Evolutionary conservation across 345 rosid species (phyloP).

Genomic region (Populus pruinosa): DNA sequence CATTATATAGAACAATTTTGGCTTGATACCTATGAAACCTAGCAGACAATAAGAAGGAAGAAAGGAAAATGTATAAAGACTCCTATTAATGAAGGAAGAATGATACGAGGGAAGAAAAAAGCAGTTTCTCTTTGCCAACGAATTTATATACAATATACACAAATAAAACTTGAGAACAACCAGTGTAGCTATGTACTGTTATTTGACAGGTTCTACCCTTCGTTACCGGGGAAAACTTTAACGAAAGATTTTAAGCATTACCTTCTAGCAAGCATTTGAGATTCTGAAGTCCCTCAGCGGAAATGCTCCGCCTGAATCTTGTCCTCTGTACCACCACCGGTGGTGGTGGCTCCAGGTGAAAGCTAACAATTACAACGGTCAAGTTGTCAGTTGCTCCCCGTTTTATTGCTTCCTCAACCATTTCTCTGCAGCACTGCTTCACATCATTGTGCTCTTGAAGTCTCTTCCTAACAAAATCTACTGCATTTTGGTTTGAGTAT

Average conservation of each 20-base stretch:
- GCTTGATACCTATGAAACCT: not conserved
- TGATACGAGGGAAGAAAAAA: not conserved
- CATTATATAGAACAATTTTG: not conserved
- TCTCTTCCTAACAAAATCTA: constrained; percentile 60
- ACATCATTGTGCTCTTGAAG: constrained; percentile 78
- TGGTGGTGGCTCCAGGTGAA: constrained; percentile 62
- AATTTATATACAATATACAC: constrained; percentile 33
- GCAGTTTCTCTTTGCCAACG: constrained; percentile 2
- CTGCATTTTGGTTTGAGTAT: constrained; percentile 74
- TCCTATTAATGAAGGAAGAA: not conserved
- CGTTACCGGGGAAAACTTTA: not conserved
- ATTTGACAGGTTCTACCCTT: constrained; percentile 11
- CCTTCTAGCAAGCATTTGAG: constrained; percentile 35
- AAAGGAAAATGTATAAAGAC: not conserved
- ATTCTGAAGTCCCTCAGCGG: constrained; percentile 60
- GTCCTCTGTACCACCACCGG: constrained; percentile 36
- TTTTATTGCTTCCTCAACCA: constrained; percentile 71
- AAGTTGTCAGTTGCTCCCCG: constrained; percentile 63
- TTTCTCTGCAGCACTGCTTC: constrained; percentile 57
- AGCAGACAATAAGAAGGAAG: not conserved
- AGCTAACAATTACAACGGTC: constrained; percentile 68
- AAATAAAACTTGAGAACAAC: not conserved
- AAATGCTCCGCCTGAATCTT: constrained; percentile 57
- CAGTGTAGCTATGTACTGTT: constrained; percentile 9
- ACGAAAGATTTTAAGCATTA: constrained; percentile 19